phyloP scores from a whole-genome alignment of 1,284 basidiomycete genomes.

The Wolfiporia cocos region DNA sequence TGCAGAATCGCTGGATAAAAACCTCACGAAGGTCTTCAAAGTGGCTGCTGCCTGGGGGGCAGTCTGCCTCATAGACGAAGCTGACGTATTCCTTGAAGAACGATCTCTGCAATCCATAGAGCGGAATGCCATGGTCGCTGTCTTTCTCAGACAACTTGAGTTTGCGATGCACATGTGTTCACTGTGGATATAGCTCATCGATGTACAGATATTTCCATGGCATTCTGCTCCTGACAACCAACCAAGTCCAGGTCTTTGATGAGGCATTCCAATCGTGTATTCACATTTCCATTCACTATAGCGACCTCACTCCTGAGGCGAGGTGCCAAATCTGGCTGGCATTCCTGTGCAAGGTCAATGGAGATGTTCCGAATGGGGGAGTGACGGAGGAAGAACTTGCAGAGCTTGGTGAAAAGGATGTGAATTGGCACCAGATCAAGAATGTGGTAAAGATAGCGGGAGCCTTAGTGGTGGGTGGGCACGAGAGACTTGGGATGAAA shows the following conservation, averaged over 20 bases:
- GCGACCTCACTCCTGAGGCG: conserved; percentile 43
- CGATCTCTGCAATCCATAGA: conserved; percentile 52
- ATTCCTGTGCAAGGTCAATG: too few relatives aligned
- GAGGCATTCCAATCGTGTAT: conserved; percentile 65
- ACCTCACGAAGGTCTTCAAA: conserved; percentile 27
- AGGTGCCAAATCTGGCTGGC: conserved; percentile 54
- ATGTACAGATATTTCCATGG: conserved; percentile 53
- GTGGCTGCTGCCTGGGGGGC: conserved; percentile 57
- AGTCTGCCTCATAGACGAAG: conserved; percentile 58
- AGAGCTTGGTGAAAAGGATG: conserved; percentile 40
- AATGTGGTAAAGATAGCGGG: conserved; percentile 58
- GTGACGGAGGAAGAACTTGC: conserved; percentile 38
- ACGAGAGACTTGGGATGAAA: conserved; percentile 36
- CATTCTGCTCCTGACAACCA: conserved; percentile 63
- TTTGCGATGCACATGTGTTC: conserved; percentile 7
- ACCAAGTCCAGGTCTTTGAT: conserved; percentile 60
- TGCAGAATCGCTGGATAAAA: conserved; percentile 29
- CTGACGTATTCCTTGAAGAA: too few relatives aligned
- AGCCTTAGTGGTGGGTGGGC: conserved; percentile 44
- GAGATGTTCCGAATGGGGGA: conserved; percentile 22
- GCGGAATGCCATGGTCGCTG: conserved; percentile 62
- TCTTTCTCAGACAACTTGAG: conserved; percentile 31
- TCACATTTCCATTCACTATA: conserved; percentile 58
- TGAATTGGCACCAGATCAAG: conserved; percentile 63
- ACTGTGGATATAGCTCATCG: too few relatives aligned